Base-by-base conservation (phyloP, 345 rosid genomes). In the Acer campestre region DNA sequence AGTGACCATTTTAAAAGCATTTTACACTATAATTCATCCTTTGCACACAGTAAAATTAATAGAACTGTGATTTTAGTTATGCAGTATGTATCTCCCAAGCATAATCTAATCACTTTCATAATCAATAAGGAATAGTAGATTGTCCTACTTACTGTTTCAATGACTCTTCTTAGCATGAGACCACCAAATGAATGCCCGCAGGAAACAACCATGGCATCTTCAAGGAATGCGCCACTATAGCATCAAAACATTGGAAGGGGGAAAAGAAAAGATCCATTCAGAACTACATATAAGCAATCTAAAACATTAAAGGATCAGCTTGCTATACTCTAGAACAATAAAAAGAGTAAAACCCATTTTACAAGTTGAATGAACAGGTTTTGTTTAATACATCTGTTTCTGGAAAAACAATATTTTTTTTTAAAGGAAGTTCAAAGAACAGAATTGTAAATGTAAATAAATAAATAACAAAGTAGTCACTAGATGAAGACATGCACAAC, bases 181-280 rank as follows among this genome's bases (percentile, higher is more conserved):
- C 99, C 98, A 74, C 98, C 99, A 84, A 96, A 96, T 42, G 99
- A 96, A 87, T 96, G 99, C 73, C 99, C 99, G 67, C 99, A 96
- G 48, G 99, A 91, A 74, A 94, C 93, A 70, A 91, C 88, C 88
- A 86, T 35, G 12, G 99, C 99, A 88, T 96, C 99, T 85, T 93
- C 99, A 74, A 96, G 99, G 86, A 91, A 96, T 79, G 93, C 91
- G 75, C 99, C 99, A 71, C 99, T 96, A 78, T 35, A 72, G 72
- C 81, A 86, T 82, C 73, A 80, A 62, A 49, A 76, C 80, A 77
- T 73, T 56, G 5, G 10, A 10, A 46, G 17, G 38, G 25, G 20
- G 10, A 53, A 53, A 51, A 79, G 29, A 63, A 72, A 61, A 42
- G 42, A 13, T 49, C 2, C 58, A 73, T 20, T 76, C 14, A 80